Evolutionary conservation across 306 rosid species (phyloP), one percentile per base, ranked within the genome.

Genomic region (Potentilla sterilis): DNA sequence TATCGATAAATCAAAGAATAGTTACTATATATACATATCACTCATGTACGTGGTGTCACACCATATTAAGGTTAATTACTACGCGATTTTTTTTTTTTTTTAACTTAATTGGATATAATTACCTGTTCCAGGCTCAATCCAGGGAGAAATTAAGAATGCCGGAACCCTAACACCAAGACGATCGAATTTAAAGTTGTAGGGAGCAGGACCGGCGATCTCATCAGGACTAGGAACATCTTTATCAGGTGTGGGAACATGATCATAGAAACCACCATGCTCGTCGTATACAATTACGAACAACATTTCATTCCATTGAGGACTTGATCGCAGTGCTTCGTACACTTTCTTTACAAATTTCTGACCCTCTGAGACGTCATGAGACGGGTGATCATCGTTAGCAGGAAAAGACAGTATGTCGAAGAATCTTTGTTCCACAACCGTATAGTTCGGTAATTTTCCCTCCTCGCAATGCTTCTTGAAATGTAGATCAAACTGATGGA

Each of bases 271-370:
- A 0, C 98, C 98, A 5, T 93, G 98, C 65, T 93, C 95, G 16
- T 93, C 98, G 21, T 93, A 93, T 5, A 62, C 82, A 35, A 93
- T 83, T 8, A 93, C 41, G 73, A 90, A 85, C 75, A 90, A 64
- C 10, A 86, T 93, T 49, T 93, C 87, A 48, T 87, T 86, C 98
- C 98, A 93, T 12, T 93, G 98, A 32, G 93, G 95, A 62, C 98
- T 86, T 9, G 72, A 73, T 70, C 98, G 75, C 1, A 93, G 76
- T 35, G 89, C 69, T 77, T 93, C 98, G 4, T 90, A 93, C 40
- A 90, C 91, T 68, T 89, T 57, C 42, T 90, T 90, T 4, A 89
- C 58, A 18, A 90, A 80, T 7, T 77, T 84, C 54, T 93, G 98
- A 1, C 98, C 98, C 82, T 86, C 90, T 0, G 86, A 70, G 11